These are phyloP conservation scores for Diaporthe capsici DNA, from an alignment of 2,329 filamentous ascomycete species.

Conservation along the genomic window DNA sequence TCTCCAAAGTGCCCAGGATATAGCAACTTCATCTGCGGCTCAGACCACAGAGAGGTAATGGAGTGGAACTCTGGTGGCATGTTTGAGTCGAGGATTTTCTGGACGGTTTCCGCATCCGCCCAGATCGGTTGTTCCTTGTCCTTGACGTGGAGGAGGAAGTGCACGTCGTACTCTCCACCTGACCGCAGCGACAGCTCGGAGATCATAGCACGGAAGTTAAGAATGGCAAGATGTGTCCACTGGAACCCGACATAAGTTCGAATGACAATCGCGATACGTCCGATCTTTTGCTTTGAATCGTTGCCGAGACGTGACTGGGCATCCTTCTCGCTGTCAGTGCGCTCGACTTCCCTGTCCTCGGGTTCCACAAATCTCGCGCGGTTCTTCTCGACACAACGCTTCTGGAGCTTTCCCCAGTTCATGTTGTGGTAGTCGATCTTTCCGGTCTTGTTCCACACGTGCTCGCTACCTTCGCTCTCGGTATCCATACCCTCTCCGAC, in stretches of 20 bases:
- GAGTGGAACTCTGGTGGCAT: slow-evolving; percentile 83
- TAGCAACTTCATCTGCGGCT: slow-evolving; percentile 84
- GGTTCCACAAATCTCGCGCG: slow-evolving; percentile 71
- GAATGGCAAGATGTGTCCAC: slow-evolving; percentile 82
- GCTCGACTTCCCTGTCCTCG: slow-evolving; percentile 46
- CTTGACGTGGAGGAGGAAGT: slow-evolving; percentile 89
- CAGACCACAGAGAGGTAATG: slow-evolving; percentile 87
- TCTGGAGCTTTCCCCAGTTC: slow-evolving; percentile 69
- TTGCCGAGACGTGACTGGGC: slow-evolving; percentile 27
- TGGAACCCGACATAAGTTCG: slow-evolving; percentile 85
- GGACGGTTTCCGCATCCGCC: slow-evolving; percentile 81
- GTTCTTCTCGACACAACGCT: slow-evolving; percentile 71
- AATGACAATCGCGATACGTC: slow-evolving; percentile 81
- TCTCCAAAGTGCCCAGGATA: slow-evolving; percentile 81
- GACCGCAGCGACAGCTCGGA: slow-evolving; percentile 83
- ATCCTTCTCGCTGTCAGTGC: slow-evolving; percentile 40
- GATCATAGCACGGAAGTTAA: slow-evolving; percentile 87
- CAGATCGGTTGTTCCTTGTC: slow-evolving; percentile 85
- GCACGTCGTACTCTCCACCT: slow-evolving; percentile 85
- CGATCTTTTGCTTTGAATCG: slow-evolving; percentile 55
- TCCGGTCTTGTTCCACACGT: slow-evolving; percentile 68
- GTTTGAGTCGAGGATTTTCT: slow-evolving; percentile 76
- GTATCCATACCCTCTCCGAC: slow-evolving; percentile 79
- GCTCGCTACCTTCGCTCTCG: slow-evolving; percentile 76
- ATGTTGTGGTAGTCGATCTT: slow-evolving; percentile 69